These are phyloP conservation scores for Sugiyamaella japonica DNA, from an alignment of 1,139 yeast species.

Conservation along the genomic window DNA sequence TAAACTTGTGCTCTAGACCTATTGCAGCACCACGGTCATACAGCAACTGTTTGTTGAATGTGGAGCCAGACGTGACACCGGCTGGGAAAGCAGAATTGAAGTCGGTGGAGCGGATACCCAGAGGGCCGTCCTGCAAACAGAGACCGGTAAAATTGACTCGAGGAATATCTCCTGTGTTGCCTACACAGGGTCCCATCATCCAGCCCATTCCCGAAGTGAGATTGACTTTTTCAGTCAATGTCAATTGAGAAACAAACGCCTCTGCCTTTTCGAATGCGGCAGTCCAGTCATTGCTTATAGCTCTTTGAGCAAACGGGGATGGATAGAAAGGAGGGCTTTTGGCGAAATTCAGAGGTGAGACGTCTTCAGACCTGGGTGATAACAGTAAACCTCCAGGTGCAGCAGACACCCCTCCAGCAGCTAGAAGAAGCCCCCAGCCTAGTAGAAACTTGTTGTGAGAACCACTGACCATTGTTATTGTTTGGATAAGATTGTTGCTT, in stretches of 20 bases:
- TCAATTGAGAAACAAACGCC: conserved; percentile 53
- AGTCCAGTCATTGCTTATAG: conserved; percentile 47
- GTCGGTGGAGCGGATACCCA: conserved; percentile 61
- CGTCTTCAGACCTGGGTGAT: neutral
- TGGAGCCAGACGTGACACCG: conserved; percentile 59
- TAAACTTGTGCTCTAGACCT: conserved; percentile 56
- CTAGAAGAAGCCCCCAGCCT: neutral
- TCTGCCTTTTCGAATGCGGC: conserved; percentile 57
- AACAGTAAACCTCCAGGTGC: neutral
- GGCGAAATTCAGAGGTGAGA: conserved; percentile 17
- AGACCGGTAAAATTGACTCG: conserved; percentile 57
- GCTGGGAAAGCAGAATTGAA: conserved; percentile 59
- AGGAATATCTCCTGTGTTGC: conserved; percentile 63
- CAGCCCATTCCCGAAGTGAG: conserved; percentile 66
- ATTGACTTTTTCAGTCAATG: conserved; percentile 59
- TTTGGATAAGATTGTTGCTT: too few species aligned
- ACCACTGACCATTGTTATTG: neutral
- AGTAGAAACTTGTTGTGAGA: neutral
- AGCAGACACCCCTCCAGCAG: neutral
- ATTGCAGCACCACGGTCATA: conserved; percentile 57
- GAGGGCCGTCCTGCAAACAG: conserved; percentile 66
- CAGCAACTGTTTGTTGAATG: conserved; percentile 56
- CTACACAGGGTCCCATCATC: conserved; percentile 64
- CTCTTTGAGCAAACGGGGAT: conserved; percentile 29
- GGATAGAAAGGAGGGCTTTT: conserved; percentile 29